Evolutionary conservation across 2,329 filamentous ascomycete genomes (phyloP).

Genomic region (Aspergillus candidus): DNA sequence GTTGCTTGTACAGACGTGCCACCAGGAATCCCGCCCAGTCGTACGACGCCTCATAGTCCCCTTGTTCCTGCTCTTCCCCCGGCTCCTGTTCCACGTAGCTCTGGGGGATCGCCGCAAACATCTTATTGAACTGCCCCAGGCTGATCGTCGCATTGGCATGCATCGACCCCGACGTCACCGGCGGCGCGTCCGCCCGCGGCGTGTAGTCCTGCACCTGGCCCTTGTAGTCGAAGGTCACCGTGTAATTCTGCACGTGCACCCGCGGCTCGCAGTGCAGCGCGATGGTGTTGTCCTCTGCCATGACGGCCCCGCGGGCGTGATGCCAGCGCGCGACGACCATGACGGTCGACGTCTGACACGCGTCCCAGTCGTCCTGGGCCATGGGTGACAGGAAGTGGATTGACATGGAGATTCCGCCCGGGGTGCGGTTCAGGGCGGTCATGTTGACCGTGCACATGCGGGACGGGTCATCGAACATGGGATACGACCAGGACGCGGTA

Average conservation of each 20-base stretch:
- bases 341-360: constrained; percentile 29
- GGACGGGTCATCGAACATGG: constrained; percentile 17
- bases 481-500: constrained; percentile 21
- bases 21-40: constrained; percentile 33
- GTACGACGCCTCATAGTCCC: constrained; percentile 25
- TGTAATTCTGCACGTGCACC: constrained; percentile 19
- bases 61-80: constrained; percentile 11
- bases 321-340: constrained; percentile 30
- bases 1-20: constrained; percentile 26
- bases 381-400: constrained; percentile 30
- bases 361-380: constrained; percentile 15
- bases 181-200: constrained; percentile 13
- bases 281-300: constrained; percentile 25
- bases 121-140: constrained; percentile 32
- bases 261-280: constrained; percentile 29
- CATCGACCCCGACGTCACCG: constrained; percentile 22
- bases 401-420: constrained; percentile 23
- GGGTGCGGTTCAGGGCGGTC: constrained; percentile 16
- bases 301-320: constrained; percentile 18
- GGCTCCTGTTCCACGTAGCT: constrained; percentile 25
- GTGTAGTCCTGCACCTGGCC: constrained; percentile 21
- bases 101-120: constrained; percentile 30
- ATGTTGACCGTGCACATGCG: constrained; percentile 24
- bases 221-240: constrained; percentile 23
- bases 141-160: constrained; percentile 30